A percentile compares a stretch with the other conserved stretches of the same genome.
phyloP scores from a whole-genome alignment of 2,329 filamentous ascomycete species.

The Microsporum ferrugineum region DNA sequence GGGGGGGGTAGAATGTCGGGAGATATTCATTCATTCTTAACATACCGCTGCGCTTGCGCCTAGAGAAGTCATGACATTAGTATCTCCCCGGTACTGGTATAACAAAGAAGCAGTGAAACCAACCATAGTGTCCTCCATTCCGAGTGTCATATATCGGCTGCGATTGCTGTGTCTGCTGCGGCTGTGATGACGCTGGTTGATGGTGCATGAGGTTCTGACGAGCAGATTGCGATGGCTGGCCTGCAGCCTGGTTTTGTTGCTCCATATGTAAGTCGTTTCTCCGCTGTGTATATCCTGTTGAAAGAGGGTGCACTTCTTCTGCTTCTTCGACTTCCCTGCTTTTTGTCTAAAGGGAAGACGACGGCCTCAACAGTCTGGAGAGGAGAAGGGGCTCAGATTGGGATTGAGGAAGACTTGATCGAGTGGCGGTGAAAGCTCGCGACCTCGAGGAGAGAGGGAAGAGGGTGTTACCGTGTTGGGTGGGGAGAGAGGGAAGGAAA shows the following conservation, averaged over 20 bases:
- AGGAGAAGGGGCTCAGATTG: not conserved
- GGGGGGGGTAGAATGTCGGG: not conserved
- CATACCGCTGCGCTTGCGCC: slow-evolving; percentile 57
- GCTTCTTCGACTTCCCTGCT: not conserved
- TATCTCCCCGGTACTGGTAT: not conserved
- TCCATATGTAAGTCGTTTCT: not conserved
- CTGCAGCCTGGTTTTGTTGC: slow-evolving; percentile 6
- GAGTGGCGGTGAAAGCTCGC: slow-evolving; percentile 2
- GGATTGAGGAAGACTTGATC: not conserved
- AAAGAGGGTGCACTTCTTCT: not conserved
- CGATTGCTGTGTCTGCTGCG: slow-evolving; percentile 39
- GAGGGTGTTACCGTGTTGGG: not conserved
- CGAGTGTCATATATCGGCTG: slow-evolving; percentile 60
- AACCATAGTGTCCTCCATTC: slow-evolving; percentile 69
- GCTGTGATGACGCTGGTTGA: slow-evolving; percentile 30
- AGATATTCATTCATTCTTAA: not conserved
- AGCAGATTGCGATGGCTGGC: slow-evolving; percentile 10
- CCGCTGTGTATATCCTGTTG: not conserved
- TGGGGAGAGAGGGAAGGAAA: not conserved
- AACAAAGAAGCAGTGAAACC: slow-evolving; percentile 20
- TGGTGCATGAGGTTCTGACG: slow-evolving; percentile 2
- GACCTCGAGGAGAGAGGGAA: not conserved
- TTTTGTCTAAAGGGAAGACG: not conserved
- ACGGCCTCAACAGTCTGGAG: not conserved
- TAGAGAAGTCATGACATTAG: slow-evolving; percentile 23